These are phyloP conservation scores for Babesia ovis DNA, from an alignment of 169 alveolate species.

Conservation along the genomic window DNA sequence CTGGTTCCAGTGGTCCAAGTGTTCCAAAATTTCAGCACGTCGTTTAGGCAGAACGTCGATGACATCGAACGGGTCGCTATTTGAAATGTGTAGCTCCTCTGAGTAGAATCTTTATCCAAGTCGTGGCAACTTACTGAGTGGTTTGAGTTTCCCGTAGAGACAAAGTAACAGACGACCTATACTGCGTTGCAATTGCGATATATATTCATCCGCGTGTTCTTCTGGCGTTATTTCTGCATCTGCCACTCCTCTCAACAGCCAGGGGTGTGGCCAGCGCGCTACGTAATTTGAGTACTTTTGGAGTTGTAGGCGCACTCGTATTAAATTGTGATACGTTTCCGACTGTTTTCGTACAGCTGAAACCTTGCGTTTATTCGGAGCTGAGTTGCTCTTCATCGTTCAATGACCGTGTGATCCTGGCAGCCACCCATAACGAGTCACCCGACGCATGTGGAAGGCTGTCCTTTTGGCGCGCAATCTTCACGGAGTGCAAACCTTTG, in stretches of 20 bases:
- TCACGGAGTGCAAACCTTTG: not conserved
- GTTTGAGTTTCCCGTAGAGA: constrained; percentile 23
- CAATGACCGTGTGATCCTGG: not conserved
- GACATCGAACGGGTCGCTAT: constrained; percentile 17
- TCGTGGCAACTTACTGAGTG: constrained; percentile 13
- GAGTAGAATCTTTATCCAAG: not conserved
- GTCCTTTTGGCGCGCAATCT: not conserved
- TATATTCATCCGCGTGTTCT: constrained; percentile 1
- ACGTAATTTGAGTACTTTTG: constrained; percentile 32
- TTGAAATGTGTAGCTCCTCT: constrained; percentile 13
- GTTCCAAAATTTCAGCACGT: constrained; percentile 28
- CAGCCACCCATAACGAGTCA: not conserved
- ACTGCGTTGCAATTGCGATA: constrained; percentile 10
- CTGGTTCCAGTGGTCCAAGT: constrained; percentile 60
- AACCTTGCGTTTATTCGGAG: constrained; percentile 2
- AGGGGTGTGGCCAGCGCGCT: constrained; percentile 67
- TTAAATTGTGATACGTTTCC: constrained; percentile 31
- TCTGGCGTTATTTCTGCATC: not conserved
- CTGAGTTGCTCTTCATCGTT: constrained; percentile 43
- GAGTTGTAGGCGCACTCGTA: constrained; percentile 46
- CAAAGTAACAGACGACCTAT: constrained; percentile 6
- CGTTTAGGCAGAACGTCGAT: constrained; percentile 39
- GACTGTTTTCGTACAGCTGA: constrained; percentile 42
- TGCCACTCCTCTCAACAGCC: constrained; percentile 9
- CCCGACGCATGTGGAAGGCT: constrained; percentile 38